Evolutionary conservation across 2,329 filamentous ascomycete species (phyloP), one percentile per base, ranked within the genome.

Genomic region (Xylaria sp.): DNA sequence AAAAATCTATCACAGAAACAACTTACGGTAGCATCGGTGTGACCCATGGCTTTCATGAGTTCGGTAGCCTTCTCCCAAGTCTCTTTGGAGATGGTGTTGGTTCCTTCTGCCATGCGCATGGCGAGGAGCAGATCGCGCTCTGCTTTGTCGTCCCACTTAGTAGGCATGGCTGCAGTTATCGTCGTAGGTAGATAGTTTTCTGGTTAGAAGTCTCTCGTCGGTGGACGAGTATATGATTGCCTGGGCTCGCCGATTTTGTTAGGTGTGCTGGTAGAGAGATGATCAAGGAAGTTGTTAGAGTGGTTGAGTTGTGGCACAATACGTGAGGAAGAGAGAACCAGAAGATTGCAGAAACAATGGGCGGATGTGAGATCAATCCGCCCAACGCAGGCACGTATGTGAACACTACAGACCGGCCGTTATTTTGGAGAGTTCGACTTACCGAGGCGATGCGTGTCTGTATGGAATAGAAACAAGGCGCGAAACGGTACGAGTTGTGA

Each of bases 71-170:
- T 64, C 15, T 11, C 14, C 53, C 61, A 63, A 8, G n/a, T 49
- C 0, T 42, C 51, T 8, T 5, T 12, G 2, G 55, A 45, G 23
- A 58, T 23, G 0, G 43, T 2, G 3, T 55, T 23, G 38, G 23
- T 15, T 19, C 53, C 33, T 37, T 61, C 37, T 2, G 46, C 21
- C 23, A 68, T 40, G 12, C 66, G 60, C 51, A 70, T 66, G 1
- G 58, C 61, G 9, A 66, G 8, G 45, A 69, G 17, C 9, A 69
- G 61, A 35, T 68, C 67, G 2, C 53, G 54, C 23, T 68, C 67
- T 4, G 49, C 31, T 35, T 83, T 47, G 71, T 85, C 50, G 71
- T 84, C 17, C 82, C 84, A 60, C 38, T 59, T 59, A n/a, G n/a
- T n/a, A 15, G 43, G 50, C 60, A 63, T 63, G 6, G 21, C 35